A percentile compares a stretch with the other conserved stretches of the same genome.
These are phyloP conservation scores for Volvariella surrecta DNA, from an alignment of 1,284 basidiomycete species.

Conservation along the genomic window DNA sequence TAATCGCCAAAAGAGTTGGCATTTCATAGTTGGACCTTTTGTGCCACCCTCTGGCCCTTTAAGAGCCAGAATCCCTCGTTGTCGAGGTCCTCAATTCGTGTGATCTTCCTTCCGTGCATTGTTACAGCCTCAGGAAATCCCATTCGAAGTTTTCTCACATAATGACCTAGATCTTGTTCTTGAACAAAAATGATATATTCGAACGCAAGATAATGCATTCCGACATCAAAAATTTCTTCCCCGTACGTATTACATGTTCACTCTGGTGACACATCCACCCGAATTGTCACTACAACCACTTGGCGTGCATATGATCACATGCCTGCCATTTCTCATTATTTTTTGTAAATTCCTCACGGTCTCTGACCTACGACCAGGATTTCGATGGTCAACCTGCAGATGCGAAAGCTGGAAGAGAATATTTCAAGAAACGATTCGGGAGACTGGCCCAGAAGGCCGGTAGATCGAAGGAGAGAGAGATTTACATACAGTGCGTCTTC, in stretches of 20 bases:
- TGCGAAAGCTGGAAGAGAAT: constrained; percentile 72
- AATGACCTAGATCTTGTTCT: constrained; percentile 68
- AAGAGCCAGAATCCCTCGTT: no score
- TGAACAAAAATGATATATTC: constrained; percentile 90
- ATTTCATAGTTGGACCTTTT: no score
- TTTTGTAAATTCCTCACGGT: neutral
- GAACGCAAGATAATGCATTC: constrained; percentile 75
- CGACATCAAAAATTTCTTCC: constrained; percentile 81
- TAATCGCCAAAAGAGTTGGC: no score
- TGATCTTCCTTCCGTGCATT: no score
- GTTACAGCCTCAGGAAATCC: no score
- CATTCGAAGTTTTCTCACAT: no score
- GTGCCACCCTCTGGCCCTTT: no score
- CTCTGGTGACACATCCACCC: constrained; percentile 2
- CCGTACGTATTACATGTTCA: constrained; percentile 36
- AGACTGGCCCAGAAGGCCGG: constrained; percentile 76
- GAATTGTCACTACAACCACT: no score
- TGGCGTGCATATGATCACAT: no score
- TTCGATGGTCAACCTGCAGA: constrained; percentile 68
- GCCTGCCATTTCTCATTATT: constrained; percentile 3
- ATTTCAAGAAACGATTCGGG: constrained; percentile 85
- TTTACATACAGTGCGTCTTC: constrained; percentile 78
- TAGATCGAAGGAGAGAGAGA: constrained; percentile 78
- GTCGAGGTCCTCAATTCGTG: no score
- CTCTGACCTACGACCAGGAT: constrained; percentile 39